A percentile compares a stretch with the other conserved stretches of the same genome.
These are phyloP conservation scores for Chalciporus sp. DNA, from an alignment of 1,284 basidiomycete genomes.

Conservation along the genomic window DNA sequence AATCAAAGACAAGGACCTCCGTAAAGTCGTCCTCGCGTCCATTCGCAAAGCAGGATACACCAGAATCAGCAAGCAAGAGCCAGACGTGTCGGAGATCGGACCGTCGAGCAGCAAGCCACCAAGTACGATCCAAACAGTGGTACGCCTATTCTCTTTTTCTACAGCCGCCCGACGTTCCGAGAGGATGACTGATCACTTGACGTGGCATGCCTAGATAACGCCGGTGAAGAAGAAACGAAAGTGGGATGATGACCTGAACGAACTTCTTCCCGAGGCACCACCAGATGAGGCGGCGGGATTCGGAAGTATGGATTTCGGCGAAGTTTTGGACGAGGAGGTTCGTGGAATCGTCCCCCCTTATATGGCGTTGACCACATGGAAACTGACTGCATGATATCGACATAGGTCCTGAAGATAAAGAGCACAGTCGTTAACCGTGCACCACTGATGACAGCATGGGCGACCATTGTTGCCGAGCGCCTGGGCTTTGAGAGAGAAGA, in stretches of 20 bases:
- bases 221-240: constrained; percentile 59
- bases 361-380: background rate
- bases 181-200: background rate
- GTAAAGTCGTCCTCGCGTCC: constrained; percentile 64
- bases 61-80: constrained; percentile 19
- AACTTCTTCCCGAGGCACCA: constrained; percentile 57
- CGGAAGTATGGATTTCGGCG: constrained; percentile 69
- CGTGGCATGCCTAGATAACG: constrained; percentile 36
- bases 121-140: constrained; percentile 23
- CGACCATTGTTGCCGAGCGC: constrained; percentile 80
- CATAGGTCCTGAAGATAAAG: constrained; percentile 61
- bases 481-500: constrained; percentile 87
- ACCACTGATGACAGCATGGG: constrained; percentile 94
- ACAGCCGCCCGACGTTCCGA: constrained; percentile 16
- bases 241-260: constrained; percentile 53
- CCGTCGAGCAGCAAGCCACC: constrained; percentile 13
- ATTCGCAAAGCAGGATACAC: constrained; percentile 65
- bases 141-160: constrained; percentile 23
- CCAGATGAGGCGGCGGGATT: constrained; percentile 49
- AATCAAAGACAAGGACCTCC: constrained; percentile 68
- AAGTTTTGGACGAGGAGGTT: constrained; percentile 71
- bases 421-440: constrained; percentile 84
- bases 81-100: constrained; percentile 3
- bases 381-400: constrained; percentile 1
- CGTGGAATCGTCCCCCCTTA: constrained; percentile 13